Conservation (phyloP, 768 basidiomycete genomes). For the Termitomyces sp. region DNA sequence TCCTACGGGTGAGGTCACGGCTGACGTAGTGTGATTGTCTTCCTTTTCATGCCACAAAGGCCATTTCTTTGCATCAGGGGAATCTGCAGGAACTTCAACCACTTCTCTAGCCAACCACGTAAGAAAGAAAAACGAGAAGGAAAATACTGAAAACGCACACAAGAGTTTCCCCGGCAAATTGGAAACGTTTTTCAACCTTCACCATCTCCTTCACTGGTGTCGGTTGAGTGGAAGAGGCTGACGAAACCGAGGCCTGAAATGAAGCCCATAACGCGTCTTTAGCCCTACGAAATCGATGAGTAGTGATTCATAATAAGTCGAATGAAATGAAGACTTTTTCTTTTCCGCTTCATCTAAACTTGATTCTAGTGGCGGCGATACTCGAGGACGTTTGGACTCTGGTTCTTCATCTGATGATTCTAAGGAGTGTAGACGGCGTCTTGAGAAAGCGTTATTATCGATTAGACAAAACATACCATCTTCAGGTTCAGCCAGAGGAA, state of each 20-base stretch:
- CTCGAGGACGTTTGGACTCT: conserved; percentile 31
- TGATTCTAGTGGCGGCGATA: conserved; percentile 18
- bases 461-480: conserved; percentile 24
- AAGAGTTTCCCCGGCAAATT: conserved; percentile 76
- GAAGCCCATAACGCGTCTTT: conserved; percentile 62
- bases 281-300: conserved; percentile 34
- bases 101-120: conserved; percentile 53
- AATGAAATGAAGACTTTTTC: conserved; percentile 36
- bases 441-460: neutral
- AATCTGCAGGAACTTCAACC: conserved; percentile 68
- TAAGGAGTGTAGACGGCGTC: conserved; percentile 23
- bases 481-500: conserved; percentile 41
- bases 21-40: conserved; percentile 1
- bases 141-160: conserved; percentile 42
- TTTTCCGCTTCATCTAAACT: conserved; percentile 35
- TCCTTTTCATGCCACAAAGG: conserved; percentile 42
- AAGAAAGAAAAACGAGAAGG: neutral
- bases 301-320: neutral
- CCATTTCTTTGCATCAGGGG: conserved; percentile 76
- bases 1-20: neutral
- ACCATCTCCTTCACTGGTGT: conserved; percentile 39
- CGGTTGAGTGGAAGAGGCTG: conserved; percentile 20
- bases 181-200: conserved; percentile 65
- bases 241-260: conserved; percentile 62
- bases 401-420: conserved; percentile 37